Base-by-base conservation (phyloP, 148 eudicot species). In the Tetragonia tetragonoides region DNA sequence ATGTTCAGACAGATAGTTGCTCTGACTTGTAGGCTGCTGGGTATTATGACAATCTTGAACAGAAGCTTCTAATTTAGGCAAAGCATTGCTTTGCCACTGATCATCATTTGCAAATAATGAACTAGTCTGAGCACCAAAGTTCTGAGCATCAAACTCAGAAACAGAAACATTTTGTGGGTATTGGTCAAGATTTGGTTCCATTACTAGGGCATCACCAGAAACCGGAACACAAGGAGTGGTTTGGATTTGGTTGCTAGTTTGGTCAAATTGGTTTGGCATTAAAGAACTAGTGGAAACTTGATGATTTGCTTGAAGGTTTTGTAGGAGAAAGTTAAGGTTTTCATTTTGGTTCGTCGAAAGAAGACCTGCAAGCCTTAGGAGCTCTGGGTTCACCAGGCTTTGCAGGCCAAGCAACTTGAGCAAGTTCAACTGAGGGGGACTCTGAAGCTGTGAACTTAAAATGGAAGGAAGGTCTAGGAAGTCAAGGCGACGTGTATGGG, bases 401-500 rank as follows among this genome's bases (percentile, higher is more conserved):
- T 89, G 94, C 44, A 84, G 46, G 73, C 89, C 88, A 15, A 91
- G 77, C 44, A 92, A 71, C 23, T 90, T 90, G 23, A 93, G 80
- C 42, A 90, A 78, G 69, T 87, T 91, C 37, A 88, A 72, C 24
- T 86, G 89, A 63, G 91, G 82, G 17, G 37, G 57, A 66, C 81
- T 82, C 37, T 90, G 87, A 53, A 88, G 68, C 57, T 85, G 76
- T 9, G 83, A 74, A 60, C 79, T 85, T 0, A 93, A 47, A 44
- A 95, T 81, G 6, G 97, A 86, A 53, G 91, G 86, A 21, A 88
- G 79, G 67, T 91, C 91, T 2, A 90, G 83, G 57, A 93, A 86
- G 79, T 95, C 94, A 4, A 95, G 86, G 5, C 94, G 90, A 14
- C 92, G 99, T 17, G 85, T 91, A 61, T 95, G 99, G 16, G 99